Percentiles rank a stretch among this genome's conserved stretches.
Conservation (phyloP, 345 rosid genomes). For the Firmiana major region DNA sequence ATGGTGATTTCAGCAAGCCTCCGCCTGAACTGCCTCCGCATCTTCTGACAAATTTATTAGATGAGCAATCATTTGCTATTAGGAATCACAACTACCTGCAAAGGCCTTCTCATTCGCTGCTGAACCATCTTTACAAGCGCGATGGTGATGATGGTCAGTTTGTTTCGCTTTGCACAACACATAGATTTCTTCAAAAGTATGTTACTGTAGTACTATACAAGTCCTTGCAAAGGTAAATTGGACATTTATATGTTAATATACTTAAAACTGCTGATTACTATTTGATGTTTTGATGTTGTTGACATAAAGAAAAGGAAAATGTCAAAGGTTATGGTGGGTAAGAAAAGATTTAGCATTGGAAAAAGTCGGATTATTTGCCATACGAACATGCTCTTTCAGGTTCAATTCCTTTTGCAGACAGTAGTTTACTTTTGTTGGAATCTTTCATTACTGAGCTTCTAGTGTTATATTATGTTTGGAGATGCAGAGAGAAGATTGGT, state of each 20-base stretch:
- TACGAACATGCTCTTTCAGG: slow-evolving; percentile 9
- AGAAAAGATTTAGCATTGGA: slow-evolving; percentile 4
- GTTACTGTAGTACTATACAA: slow-evolving; percentile 45
- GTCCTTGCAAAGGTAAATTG: slow-evolving; percentile 29
- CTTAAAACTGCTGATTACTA: not conserved
- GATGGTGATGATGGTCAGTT: slow-evolving; percentile 22
- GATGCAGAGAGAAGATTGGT: not conserved
- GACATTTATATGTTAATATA: slow-evolving; percentile 1
- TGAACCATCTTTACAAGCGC: slow-evolving; percentile 43
- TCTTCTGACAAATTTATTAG: slow-evolving; percentile 27
- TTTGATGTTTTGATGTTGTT: not conserved
- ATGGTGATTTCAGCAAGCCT: slow-evolving; percentile 42
- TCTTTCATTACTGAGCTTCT: not conserved
- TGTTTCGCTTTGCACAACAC: slow-evolving; percentile 37
- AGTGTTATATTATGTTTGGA: not conserved
- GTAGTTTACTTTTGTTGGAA: not conserved
- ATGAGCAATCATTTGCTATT: slow-evolving; percentile 12
- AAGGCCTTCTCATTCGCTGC: slow-evolving; percentile 33
- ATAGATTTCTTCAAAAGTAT: slow-evolving; percentile 43
- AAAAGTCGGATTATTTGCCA: slow-evolving; percentile 5
- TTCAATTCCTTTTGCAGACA: not conserved
- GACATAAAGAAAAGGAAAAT: slow-evolving; percentile 8
- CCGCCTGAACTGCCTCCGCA: slow-evolving; percentile 63
- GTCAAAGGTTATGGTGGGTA: not conserved
- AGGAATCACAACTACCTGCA: slow-evolving; percentile 12